Conservation (phyloP, 2,329 filamentous ascomycete species). For the Aspergillus caelatus region DNA sequence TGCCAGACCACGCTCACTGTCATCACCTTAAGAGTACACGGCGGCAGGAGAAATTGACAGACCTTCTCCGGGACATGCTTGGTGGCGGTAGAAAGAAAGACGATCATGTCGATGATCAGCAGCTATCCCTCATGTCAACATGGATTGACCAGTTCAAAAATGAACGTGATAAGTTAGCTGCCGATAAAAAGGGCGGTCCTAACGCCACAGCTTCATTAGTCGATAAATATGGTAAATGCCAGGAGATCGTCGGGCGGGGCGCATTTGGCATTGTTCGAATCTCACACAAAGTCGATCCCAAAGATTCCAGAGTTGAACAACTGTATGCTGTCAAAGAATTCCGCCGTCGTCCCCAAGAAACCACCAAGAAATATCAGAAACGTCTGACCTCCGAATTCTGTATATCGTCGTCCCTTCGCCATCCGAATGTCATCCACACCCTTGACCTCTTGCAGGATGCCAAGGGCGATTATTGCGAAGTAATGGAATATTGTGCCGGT, state of each 20-base stretch:
- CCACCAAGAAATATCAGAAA: conserved; percentile 96
- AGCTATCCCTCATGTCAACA: conserved; percentile 88
- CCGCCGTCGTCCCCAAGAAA: conserved; percentile 89
- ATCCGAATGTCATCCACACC: conserved; percentile 98
- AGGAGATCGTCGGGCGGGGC: conserved; percentile 92
- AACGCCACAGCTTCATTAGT: conserved; percentile 78
- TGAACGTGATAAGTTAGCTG: conserved; percentile 75
- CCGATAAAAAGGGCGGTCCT: conserved; percentile 75
- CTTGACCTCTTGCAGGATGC: conserved; percentile 92
- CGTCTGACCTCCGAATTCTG: conserved; percentile 96
- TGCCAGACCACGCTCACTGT: conserved; percentile 72
- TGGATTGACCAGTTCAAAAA: conserved; percentile 94
- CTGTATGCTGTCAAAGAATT: conserved; percentile 98
- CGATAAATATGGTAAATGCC: conserved; percentile 98
- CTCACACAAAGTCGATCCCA: conserved; percentile 90
- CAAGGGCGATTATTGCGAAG: conserved; percentile 97
- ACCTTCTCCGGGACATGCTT: conserved; percentile 85
- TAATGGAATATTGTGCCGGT: conserved; percentile 98
- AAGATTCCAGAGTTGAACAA: conserved; percentile 76
- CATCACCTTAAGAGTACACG: conserved; percentile 88
- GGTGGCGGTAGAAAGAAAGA: conserved; percentile 78
- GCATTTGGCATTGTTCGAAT: conserved; percentile 97
- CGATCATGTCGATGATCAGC: conserved; percentile 63
- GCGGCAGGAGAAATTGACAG: conserved; percentile 90
- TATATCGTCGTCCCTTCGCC: conserved; percentile 93